phyloP scores from a whole-genome alignment of 1,284 basidiomycete species.

The Ustilago bromivora region DNA sequence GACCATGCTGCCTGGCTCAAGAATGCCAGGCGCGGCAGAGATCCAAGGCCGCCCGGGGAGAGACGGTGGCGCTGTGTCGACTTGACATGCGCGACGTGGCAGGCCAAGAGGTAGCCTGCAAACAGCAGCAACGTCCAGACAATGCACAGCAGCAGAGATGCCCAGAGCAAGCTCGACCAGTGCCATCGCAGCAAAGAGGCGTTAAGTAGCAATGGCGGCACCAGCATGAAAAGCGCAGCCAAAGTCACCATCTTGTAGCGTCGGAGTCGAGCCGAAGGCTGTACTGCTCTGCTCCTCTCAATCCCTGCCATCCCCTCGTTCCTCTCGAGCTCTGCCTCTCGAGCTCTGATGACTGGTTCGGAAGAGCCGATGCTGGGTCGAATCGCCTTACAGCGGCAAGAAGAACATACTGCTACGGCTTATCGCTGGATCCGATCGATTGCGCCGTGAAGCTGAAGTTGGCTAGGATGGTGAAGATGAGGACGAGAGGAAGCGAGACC shows the following conservation, averaged over 20 bases:
- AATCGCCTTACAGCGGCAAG: background rate
- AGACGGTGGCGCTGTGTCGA: conserved; percentile 1
- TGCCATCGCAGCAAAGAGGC: conserved; percentile 26
- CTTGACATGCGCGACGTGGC: conserved; percentile 23
- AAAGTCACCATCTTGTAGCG: conserved; percentile 13
- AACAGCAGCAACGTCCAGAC: conserved; percentile 24
- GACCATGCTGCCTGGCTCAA: conserved; percentile 49
- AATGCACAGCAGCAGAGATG: conserved; percentile 30
- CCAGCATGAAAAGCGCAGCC: conserved; percentile 18
- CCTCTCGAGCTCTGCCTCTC: background rate
- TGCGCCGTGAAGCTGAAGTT: background rate
- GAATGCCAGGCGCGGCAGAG: conserved; percentile 40
- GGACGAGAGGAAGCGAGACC: background rate
- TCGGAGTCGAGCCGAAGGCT: background rate
- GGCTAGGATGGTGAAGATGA: background rate
- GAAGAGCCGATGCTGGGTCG: background rate
- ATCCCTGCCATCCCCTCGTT: no score
- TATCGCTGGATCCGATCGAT: background rate
- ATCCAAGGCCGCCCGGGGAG: conserved; percentile 19
- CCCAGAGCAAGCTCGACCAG: conserved; percentile 37
- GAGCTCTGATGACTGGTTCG: background rate
- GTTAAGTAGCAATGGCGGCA: conserved; percentile 34
- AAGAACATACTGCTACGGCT: background rate
- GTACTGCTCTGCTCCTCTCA: no score
- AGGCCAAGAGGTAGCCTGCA: conserved; percentile 23